phyloP scores from a whole-genome alignment of 352 stramenopile genomes.

The Phytophthora capsici region DNA sequence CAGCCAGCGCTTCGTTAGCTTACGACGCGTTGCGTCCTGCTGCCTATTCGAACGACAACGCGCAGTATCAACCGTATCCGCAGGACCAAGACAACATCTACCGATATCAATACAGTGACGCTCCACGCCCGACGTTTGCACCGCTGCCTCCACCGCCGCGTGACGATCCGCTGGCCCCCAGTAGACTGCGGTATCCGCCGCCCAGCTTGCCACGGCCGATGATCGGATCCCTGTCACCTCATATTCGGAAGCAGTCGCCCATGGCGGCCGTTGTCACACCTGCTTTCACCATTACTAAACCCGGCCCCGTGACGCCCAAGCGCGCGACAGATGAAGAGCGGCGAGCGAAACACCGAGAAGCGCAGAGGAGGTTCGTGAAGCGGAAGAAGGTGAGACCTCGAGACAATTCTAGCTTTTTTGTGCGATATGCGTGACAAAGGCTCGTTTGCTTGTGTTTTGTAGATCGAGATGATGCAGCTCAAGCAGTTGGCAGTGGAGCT shows the following conservation, averaged over 20 bases:
- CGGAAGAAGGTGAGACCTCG: slow-evolving; percentile 51
- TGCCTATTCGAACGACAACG: slow-evolving; percentile 9
- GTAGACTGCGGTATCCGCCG: slow-evolving; percentile 25
- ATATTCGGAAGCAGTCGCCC: slow-evolving; percentile 13
- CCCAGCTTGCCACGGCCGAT: slow-evolving; percentile 30
- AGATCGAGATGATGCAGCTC: slow-evolving; percentile 47
- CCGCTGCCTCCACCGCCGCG: slow-evolving; percentile 30
- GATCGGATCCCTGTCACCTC: slow-evolving; percentile 28
- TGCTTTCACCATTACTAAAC: slow-evolving; percentile 17
- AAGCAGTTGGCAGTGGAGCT: slow-evolving; percentile 41
- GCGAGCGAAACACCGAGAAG: slow-evolving; percentile 61
- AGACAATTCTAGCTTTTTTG: background rate
- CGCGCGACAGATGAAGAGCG: slow-evolving; percentile 55
- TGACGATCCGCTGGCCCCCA: slow-evolving; percentile 12
- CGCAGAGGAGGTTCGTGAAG: slow-evolving; percentile 55
- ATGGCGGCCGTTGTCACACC: slow-evolving; percentile 9
- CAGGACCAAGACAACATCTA: slow-evolving; percentile 32
- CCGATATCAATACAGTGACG: slow-evolving; percentile 27
- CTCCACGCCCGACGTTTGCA: slow-evolving; percentile 25
- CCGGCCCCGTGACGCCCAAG: slow-evolving; percentile 15
- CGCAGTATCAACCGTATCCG: slow-evolving; percentile 24
- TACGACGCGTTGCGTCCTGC: slow-evolving; percentile 32
- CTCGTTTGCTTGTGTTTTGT: slow-evolving; percentile 4
- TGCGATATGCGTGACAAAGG: background rate
- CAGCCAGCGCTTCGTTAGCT: slow-evolving; percentile 4